Evolutionary conservation across 345 rosid genomes (phyloP).

Genomic region (Syzygium aqueum): DNA sequence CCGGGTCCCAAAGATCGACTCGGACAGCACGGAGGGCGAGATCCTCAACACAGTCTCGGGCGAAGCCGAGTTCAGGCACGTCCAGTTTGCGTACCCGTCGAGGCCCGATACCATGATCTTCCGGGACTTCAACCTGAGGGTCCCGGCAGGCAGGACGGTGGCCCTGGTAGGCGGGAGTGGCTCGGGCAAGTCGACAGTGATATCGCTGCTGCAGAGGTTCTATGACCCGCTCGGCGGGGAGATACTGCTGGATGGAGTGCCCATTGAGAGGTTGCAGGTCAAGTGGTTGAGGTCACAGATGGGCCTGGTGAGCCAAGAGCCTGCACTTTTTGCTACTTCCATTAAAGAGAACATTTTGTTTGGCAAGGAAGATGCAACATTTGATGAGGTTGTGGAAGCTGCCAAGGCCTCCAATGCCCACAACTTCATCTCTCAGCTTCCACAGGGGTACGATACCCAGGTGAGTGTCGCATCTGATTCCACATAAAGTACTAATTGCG

Average conservation of each 20-base stretch:
- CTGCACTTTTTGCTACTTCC: constrained; percentile 66
- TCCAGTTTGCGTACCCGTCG: constrained; percentile 77
- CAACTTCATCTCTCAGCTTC: constrained; percentile 51
- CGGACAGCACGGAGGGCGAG: constrained; percentile 49
- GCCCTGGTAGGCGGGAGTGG: constrained; percentile 92
- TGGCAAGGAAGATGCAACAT: constrained; percentile 64
- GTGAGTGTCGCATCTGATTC: constrained; percentile 12
- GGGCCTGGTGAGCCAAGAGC: constrained; percentile 81
- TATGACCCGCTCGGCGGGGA: constrained; percentile 71
- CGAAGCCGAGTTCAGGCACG: constrained; percentile 52
- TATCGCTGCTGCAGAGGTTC: constrained; percentile 76
- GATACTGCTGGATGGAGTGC: constrained; percentile 58
- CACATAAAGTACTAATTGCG: neutral
- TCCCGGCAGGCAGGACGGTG: constrained; percentile 66
- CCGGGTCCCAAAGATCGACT: constrained; percentile 69
- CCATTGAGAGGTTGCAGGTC: constrained; percentile 57
- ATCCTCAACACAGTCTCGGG: constrained; percentile 35
- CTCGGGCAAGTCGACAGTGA: constrained; percentile 78
- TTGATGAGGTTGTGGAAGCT: constrained; percentile 58
- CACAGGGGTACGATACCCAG: constrained; percentile 62
- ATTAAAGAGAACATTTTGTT: constrained; percentile 67
- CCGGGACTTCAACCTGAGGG: constrained; percentile 41
- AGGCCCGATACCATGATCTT: constrained; percentile 57
- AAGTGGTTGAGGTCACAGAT: constrained; percentile 86
- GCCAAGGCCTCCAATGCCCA: constrained; percentile 73